These are phyloP conservation scores for Rubia occidens DNA, from an alignment of 305 asterid genomes.

Conservation along the genomic window DNA sequence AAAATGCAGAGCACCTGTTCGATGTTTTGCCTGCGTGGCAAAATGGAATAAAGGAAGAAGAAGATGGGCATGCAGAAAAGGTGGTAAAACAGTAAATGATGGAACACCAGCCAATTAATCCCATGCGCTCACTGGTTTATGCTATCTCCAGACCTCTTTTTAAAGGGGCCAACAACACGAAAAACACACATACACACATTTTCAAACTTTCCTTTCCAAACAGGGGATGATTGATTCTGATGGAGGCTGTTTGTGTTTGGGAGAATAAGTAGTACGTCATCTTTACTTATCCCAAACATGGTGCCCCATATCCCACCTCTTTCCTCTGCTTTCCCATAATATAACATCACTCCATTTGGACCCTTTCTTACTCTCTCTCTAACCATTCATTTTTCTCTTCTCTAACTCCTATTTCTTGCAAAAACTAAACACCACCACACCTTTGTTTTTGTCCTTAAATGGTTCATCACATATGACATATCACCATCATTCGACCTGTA, in stretches of 20 bases:
- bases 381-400: constrained; percentile 15
- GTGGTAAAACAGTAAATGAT: not conserved
- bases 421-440: constrained; percentile 17
- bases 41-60: constrained; percentile 5
- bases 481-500: constrained; percentile 13
- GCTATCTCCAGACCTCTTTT: constrained; percentile 14
- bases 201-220: constrained; percentile 11
- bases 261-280: constrained; percentile 18
- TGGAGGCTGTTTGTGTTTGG: constrained; percentile 19
- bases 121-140: constrained; percentile 13
- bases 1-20: constrained; percentile 11
- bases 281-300: constrained; percentile 14
- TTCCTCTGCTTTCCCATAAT: constrained; percentile 37
- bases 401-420: constrained; percentile 14
- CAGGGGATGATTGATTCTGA: constrained; percentile 17
- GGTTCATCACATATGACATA: not conserved
- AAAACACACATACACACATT: not conserved
- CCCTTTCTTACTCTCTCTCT: constrained; percentile 19
- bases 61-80: constrained; percentile 15
- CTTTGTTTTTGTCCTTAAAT: constrained; percentile 20
- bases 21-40: constrained; percentile 15
- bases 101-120: constrained; percentile 9
- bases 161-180: constrained; percentile 3
- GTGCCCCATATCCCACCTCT: constrained; percentile 31
- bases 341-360: constrained; percentile 21